These are phyloP conservation scores for Colletotrichum incanum DNA, from an alignment of 2,329 filamentous ascomycete genomes.

Conservation along the genomic window DNA sequence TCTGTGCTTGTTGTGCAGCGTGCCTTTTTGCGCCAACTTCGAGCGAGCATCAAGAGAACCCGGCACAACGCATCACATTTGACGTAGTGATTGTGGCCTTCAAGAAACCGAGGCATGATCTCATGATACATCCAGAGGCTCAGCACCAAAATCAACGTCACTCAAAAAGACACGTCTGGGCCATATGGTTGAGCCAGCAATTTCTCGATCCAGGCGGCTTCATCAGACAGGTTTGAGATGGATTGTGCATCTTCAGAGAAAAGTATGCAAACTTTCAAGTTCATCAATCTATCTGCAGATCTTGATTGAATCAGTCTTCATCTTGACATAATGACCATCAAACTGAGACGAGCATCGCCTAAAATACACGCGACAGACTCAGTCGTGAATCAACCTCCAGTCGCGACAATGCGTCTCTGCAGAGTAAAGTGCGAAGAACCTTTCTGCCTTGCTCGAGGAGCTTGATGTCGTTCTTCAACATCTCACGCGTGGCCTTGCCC, in stretches of 20 bases:
- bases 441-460: conserved; percentile 58
- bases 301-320: not conserved
- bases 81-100: not conserved
- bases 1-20: not conserved
- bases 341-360: not conserved
- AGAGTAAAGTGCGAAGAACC: conserved; percentile 19
- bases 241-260: not conserved
- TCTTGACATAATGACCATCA: not conserved
- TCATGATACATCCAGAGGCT: not conserved
- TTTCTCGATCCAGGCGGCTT: not conserved
- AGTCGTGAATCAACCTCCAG: not conserved
- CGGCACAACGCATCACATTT: not conserved
- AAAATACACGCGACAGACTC: no score
- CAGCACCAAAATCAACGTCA: not conserved
- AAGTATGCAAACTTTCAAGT: no score
- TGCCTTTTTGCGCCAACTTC: not conserved
- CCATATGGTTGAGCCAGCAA: no score
- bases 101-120: not conserved
- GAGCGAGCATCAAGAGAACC: no score
- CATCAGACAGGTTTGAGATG: not conserved
- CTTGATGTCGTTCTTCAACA: conserved; percentile 62
- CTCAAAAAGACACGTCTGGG: no score
- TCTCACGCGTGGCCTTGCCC: conserved; percentile 57
- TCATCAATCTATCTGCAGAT: not conserved
- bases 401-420: no score